A percentile compares a stretch with the other conserved stretches of the same genome.
phyloP scores from a whole-genome alignment of 1,139 yeast genomes.

The Taphrina communis region DNA sequence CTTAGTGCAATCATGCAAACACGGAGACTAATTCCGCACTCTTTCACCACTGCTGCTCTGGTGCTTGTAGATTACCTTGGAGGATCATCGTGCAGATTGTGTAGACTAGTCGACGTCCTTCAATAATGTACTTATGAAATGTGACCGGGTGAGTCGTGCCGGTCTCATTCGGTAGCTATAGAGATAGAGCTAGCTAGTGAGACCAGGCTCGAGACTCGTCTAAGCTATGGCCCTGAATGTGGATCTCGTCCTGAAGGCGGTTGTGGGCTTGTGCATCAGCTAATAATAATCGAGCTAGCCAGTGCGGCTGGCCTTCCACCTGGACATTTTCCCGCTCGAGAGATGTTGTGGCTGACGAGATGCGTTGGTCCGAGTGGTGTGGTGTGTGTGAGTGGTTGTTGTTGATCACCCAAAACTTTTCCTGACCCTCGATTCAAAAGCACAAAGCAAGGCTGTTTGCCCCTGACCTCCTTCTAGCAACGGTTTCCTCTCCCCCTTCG shows the following conservation, averaged over 20 bases:
- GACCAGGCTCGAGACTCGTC: conserved; percentile 10
- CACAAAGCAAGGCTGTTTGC: conserved; percentile 19
- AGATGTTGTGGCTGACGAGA: conserved; percentile 4
- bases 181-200: neutral
- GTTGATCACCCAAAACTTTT: conserved; percentile 18
- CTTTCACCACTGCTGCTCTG: neutral
- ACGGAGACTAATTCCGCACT: conserved; percentile 16
- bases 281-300: conserved; percentile 15
- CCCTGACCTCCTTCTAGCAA: conserved; percentile 17
- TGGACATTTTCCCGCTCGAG: neutral
- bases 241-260: conserved; percentile 5
- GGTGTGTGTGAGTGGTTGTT: neutral
- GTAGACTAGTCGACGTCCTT: no score
- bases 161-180: neutral
- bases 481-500: conserved; percentile 6
- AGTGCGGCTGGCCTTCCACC: conserved; percentile 5
- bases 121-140: neutral
- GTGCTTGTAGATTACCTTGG: conserved; percentile 4
- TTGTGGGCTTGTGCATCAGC: conserved; percentile 13
- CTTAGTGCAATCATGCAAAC: conserved; percentile 4
- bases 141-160: conserved; percentile 2
- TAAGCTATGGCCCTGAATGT: conserved; percentile 9
- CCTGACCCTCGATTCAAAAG: conserved; percentile 15
- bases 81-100: neutral
- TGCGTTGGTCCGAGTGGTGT: conserved; percentile 17